Conservation (phyloP, 495 filamentous ascomycete genomes). For the Talaromyces adpressus region DNA sequence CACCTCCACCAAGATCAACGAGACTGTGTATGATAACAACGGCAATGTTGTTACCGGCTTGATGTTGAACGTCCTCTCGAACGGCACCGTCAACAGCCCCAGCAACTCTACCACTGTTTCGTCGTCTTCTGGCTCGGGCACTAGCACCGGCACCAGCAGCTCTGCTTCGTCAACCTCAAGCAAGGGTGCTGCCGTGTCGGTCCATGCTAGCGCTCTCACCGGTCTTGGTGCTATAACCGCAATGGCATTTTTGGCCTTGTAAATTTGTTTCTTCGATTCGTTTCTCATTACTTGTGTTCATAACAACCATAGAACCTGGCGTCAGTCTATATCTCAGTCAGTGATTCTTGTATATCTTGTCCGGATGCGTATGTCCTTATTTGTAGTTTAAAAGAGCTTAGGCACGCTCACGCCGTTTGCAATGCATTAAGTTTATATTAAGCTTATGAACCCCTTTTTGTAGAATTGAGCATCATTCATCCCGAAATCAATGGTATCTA, state of each 20-base stretch:
- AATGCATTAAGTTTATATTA: neutral
- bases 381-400: neutral
- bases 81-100: slow-evolving; percentile 50
- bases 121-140: slow-evolving; percentile 31
- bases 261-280: neutral
- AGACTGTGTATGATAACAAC: slow-evolving; percentile 47
- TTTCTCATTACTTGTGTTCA: neutral
- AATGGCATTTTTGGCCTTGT: slow-evolving; percentile 8
- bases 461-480: neutral
- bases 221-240: slow-evolving; percentile 4
- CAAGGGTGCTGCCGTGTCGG: slow-evolving; percentile 16
- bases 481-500: neutral
- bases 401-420: neutral
- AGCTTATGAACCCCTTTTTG: neutral
- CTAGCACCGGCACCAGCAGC: slow-evolving; percentile 4
- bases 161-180: slow-evolving; percentile 15
- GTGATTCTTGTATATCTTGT: slow-evolving; percentile 4
- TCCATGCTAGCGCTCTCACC: neutral
- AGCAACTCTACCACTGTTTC: slow-evolving; percentile 32
- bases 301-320: neutral
- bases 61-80: slow-evolving; percentile 41
- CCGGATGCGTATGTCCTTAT: neutral
- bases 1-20: slow-evolving; percentile 37
- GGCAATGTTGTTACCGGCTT: slow-evolving; percentile 47
- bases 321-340: neutral